Evolutionary conservation across 2,329 filamentous ascomycete genomes (phyloP).

Genomic region (Ciborinia camelliae): DNA sequence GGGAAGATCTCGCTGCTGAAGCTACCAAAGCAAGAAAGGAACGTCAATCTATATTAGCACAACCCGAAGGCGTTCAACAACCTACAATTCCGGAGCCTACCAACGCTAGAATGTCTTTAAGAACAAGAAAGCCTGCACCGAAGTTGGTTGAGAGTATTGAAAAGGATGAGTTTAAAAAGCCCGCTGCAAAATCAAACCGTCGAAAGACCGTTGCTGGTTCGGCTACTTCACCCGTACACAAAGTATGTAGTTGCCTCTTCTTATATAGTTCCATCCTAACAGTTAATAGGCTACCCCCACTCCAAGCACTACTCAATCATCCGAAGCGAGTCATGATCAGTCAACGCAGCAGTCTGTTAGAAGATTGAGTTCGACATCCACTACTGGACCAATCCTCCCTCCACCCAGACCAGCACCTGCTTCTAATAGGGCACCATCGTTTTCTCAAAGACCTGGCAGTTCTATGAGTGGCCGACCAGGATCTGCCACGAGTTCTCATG

Average conservation of each 20-base stretch:
- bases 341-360: constrained; percentile 35
- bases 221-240: constrained; percentile 46
- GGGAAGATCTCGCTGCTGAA: constrained; percentile 74
- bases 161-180: constrained; percentile 46
- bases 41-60: constrained; percentile 53
- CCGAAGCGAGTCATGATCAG: constrained; percentile 30
- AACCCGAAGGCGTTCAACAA: constrained; percentile 30
- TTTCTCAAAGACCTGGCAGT: constrained; percentile 40
- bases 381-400: constrained; percentile 36
- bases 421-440: constrained; percentile 32
- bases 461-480: constrained; percentile 44
- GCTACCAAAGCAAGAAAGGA: constrained; percentile 62
- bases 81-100: constrained; percentile 39
- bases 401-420: constrained; percentile 24
- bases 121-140: constrained; percentile 59
- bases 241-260: constrained; percentile 35
- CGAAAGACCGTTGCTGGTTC: constrained; percentile 60
- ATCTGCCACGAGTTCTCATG: constrained; percentile 44
- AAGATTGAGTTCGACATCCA: constrained; percentile 46
- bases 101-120: constrained; percentile 65
- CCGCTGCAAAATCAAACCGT: constrained; percentile 43
- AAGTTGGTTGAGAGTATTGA: constrained; percentile 54
- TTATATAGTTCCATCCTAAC: not conserved
- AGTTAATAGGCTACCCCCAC: not conserved
- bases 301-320: constrained; percentile 34